These are phyloP conservation scores for Lactarius tabidus DNA, from an alignment of 768 basidiomycete species.

Conservation along the genomic window DNA sequence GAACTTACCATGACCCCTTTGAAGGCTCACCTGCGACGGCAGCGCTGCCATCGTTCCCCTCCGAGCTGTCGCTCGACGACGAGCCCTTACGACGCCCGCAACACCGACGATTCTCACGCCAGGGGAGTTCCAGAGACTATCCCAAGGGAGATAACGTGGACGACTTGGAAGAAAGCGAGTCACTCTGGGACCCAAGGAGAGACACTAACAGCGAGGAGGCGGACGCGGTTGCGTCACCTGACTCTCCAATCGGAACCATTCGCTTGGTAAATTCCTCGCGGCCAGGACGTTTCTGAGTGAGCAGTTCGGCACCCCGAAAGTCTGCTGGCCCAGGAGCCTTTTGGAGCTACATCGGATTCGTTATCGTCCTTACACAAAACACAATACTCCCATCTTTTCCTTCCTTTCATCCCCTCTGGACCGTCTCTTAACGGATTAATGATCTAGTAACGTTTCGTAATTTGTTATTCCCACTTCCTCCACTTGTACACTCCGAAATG, in stretches of 20 bases:
- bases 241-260: constrained; percentile 21
- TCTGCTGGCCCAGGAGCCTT: background rate
- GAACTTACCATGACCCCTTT: constrained; percentile 16
- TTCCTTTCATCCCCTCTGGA: background rate
- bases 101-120: constrained; percentile 36
- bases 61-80: background rate
- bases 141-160: constrained; percentile 40
- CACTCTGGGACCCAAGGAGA: constrained; percentile 38
- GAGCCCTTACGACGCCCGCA: background rate
- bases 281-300: constrained; percentile 6
- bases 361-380: background rate
- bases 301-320: background rate
- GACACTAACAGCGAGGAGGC: constrained; percentile 6
- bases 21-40: constrained; percentile 6
- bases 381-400: background rate
- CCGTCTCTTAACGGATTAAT: constrained; percentile 6
- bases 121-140: constrained; percentile 38
- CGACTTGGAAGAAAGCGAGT: constrained; percentile 59
- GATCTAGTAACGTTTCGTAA: constrained; percentile 16
- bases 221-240: background rate
- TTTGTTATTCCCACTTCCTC: background rate
- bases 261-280: constrained; percentile 19
- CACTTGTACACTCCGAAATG: constrained; percentile 5
- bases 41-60: constrained; percentile 12
- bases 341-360: background rate